Conservation (phyloP, 345 rosid species). For the Jatropha curcas region DNA sequence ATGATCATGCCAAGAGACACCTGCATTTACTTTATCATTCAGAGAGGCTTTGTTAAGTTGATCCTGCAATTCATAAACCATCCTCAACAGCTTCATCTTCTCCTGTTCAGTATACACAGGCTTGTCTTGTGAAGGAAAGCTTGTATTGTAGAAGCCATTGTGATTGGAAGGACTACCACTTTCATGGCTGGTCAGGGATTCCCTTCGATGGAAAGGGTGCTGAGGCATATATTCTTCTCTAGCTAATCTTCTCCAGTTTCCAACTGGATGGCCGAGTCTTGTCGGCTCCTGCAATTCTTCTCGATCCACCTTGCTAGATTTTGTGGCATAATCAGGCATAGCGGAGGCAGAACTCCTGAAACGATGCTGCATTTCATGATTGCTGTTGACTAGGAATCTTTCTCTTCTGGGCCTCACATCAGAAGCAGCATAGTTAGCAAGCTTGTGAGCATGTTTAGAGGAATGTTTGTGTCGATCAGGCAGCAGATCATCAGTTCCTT, state of each 20-base stretch:
- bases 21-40: constrained; percentile 29
- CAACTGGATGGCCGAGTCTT: constrained; percentile 34
- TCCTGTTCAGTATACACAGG: constrained; percentile 43
- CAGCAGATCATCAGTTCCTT: constrained; percentile 56
- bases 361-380: constrained; percentile 28
- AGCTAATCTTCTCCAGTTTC: constrained; percentile 43
- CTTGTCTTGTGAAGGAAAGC: constrained; percentile 40
- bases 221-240: constrained; percentile 41
- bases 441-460: constrained; percentile 31
- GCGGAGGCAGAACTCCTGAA: constrained; percentile 33
- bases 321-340: constrained; percentile 29
- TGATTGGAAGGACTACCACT: constrained; percentile 50
- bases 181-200: constrained; percentile 38
- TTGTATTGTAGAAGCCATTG: constrained; percentile 38
- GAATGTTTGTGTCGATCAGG: constrained; percentile 27
- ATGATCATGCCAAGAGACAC: constrained; percentile 35
- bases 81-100: constrained; percentile 48
- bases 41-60: constrained; percentile 42
- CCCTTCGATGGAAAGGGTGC: constrained; percentile 41
- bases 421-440: constrained; percentile 28
- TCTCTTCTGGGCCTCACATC: constrained; percentile 39
- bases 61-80: constrained; percentile 59
- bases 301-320: constrained; percentile 31
- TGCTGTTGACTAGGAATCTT: constrained; percentile 32
- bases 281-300: constrained; percentile 40